Evolutionary conservation across 768 basidiomycete species (phyloP), one percentile per base, ranked within the genome.

Genomic region (Tulasnella sp.): DNA sequence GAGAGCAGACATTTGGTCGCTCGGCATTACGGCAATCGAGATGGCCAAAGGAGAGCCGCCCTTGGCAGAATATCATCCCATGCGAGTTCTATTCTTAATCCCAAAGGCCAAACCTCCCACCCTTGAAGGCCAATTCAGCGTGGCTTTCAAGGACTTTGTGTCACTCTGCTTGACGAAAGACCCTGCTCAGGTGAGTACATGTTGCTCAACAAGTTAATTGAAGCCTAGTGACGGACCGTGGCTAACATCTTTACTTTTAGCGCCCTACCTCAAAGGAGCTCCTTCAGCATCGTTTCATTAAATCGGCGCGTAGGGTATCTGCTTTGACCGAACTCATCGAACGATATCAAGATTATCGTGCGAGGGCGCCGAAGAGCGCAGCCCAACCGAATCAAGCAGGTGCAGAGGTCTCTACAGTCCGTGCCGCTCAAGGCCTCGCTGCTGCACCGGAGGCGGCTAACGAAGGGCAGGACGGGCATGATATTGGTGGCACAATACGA

Each of bases 11-110:
- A 85, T 98, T 76, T 98, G 94, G 94, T 92, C 89, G 68, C 74
- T 98, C 52, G 94, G 94, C 21, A 99, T 99, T 69, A 97, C 94
- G 1, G 92, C 92, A 55, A 96, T 97, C 51, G 94, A 97, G 75
- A 85, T 99, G 85, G 93, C 94, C 1, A 91, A 89, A 66, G 96
- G 96, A 45, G 92, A 97, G 66, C 96, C 96, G 0, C 96, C 96
- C 7, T 72, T 97, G 59, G 87, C 91, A 3, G 94, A 98, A 70
- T 94, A 97, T 69, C 96, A 98, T 67, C 96, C 93, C 0, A 98
- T 98, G 96, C 82, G 96, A 27, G 94, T 99, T 1, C 77, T 99
- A 55, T 98, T 98, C 75, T 77, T 98, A 49, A 99, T 98, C 63
- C 96, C 96, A 2, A 96, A 97, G 73, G 92, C 93, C 17, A 90